phyloP scores from a whole-genome alignment of 352 stramenopile species.

The Globisporangium mamillatum region DNA sequence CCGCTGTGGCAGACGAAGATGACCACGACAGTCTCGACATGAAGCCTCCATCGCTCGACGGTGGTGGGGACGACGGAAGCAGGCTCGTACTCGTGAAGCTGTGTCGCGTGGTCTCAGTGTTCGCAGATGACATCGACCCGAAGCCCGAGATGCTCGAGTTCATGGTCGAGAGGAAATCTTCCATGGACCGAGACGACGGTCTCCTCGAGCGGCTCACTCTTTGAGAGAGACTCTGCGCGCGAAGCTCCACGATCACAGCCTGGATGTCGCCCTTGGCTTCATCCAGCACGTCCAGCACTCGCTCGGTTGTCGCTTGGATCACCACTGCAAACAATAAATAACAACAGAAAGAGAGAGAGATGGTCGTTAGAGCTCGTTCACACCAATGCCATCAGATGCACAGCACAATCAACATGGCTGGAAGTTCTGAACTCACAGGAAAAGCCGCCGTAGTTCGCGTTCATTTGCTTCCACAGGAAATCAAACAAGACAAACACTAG shows the following conservation, averaged over 20 bases:
- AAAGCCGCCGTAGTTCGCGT: slow-evolving; percentile 84
- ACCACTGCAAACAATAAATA: slow-evolving; percentile 39
- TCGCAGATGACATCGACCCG: slow-evolving; percentile 10
- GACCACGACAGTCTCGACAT: slow-evolving; percentile 17
- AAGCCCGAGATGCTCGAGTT: slow-evolving; percentile 43
- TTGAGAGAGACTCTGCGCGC: slow-evolving; percentile 48
- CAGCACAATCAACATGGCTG: background rate
- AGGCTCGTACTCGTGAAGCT: slow-evolving; percentile 28
- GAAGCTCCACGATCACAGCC: slow-evolving; percentile 54
- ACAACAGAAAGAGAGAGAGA: background rate
- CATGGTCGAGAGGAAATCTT: slow-evolving; percentile 63
- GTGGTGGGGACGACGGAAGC: slow-evolving; percentile 32
- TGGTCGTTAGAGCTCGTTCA: background rate
- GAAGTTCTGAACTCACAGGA: slow-evolving; percentile 35
- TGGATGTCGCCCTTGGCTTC: slow-evolving; percentile 69
- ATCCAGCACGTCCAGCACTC: slow-evolving; percentile 67
- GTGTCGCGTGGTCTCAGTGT: slow-evolving; percentile 3
- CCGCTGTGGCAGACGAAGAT: background rate
- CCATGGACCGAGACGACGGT: slow-evolving; percentile 58
- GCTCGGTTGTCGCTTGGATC: slow-evolving; percentile 69
- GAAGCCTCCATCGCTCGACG: slow-evolving; percentile 15
- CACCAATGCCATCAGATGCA: background rate
- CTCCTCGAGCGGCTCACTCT: slow-evolving; percentile 34
- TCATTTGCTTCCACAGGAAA: slow-evolving; percentile 82
- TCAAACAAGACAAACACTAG: slow-evolving; percentile 84